Evolutionary conservation across 768 basidiomycete species (phyloP), one percentile per base, ranked within the genome.

Genomic region (Mycena maculata): DNA sequence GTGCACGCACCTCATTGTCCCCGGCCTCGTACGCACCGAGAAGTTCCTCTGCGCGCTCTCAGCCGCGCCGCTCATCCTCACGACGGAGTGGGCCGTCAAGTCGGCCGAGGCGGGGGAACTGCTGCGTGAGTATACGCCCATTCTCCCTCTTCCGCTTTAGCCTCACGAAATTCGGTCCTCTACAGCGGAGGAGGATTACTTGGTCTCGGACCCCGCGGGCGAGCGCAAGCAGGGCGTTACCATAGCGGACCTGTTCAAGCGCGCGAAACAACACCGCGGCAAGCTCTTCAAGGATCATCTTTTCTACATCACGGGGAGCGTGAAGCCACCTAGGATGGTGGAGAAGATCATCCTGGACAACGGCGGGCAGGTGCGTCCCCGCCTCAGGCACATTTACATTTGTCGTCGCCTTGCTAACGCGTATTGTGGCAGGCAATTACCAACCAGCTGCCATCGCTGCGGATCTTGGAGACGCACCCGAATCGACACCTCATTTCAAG

Each of bases 21-120:
- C 84, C 27, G 81, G 82, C 25, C 81, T 96, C 30, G 87, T 90
- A 5, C 87, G 95, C 8, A 97, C 96, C 0, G 92, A 95, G 73
- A 98, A 97, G 76, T 93, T 97, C 74, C 82, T 98, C 0, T 90
- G 89, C 70, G 93, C 93, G 0, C 81, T 97, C 69, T 82, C 92
- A 0, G 79, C 76, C 1, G 87, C 85, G 0, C 90, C 92, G 0
- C 83, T 81, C 67, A 82, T 96, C 54, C 78, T 98, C 20, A 85
- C 82, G 4, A 83, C 84, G 62, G 79, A 85, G 27, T 98, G 95
- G 96, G 85, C 92, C 6, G 80, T 76, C 7, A 85, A 85, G 1
- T 92, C 87, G 13, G 85, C 87, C 3, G 82, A 82, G 30, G 83
- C 83, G 6, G 86, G 84, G 41, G 80, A 78, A 33, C 79, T 96